Evolutionary conservation across 2,329 filamentous ascomycete genomes (phyloP).

Genomic region (Paramyrothecium sp.): DNA sequence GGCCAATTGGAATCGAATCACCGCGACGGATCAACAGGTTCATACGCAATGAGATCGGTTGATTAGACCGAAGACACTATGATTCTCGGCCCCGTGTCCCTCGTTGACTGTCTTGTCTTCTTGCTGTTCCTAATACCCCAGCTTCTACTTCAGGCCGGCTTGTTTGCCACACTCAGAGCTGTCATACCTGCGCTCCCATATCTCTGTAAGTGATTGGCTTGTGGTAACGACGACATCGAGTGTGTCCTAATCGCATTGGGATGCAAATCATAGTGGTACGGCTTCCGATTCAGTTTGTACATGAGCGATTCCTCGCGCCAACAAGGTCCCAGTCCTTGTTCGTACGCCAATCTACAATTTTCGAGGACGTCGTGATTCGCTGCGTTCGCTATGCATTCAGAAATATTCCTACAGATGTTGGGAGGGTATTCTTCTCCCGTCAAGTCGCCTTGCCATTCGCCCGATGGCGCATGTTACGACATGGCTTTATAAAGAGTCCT

Average conservation of each 20-base stretch:
- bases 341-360: constrained; percentile 66
- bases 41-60: no score
- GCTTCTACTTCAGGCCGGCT: constrained; percentile 65
- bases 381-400: constrained; percentile 78
- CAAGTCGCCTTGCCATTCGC: constrained; percentile 71
- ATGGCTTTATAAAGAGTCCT: constrained; percentile 63
- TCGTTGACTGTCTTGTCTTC: constrained; percentile 74
- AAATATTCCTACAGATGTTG: constrained; percentile 65
- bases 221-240: no score
- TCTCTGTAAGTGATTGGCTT: constrained; percentile 49
- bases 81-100: constrained; percentile 73
- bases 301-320: constrained; percentile 28
- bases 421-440: constrained; percentile 76
- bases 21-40: no score
- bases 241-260: no score
- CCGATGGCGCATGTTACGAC: constrained; percentile 70
- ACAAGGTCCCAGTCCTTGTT: constrained; percentile 50
- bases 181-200: constrained; percentile 66
- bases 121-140: constrained; percentile 69
- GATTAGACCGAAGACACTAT: constrained; percentile 39
- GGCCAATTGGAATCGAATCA: no score
- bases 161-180: constrained; percentile 57
- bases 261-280: constrained; percentile 17
- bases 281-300: constrained; percentile 26
- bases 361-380: constrained; percentile 75